Percentiles rank a stretch among this genome's conserved stretches.
Evolutionary conservation across 139 green algal species (phyloP).

Genomic region (Coccomyxa sp.): DNA sequence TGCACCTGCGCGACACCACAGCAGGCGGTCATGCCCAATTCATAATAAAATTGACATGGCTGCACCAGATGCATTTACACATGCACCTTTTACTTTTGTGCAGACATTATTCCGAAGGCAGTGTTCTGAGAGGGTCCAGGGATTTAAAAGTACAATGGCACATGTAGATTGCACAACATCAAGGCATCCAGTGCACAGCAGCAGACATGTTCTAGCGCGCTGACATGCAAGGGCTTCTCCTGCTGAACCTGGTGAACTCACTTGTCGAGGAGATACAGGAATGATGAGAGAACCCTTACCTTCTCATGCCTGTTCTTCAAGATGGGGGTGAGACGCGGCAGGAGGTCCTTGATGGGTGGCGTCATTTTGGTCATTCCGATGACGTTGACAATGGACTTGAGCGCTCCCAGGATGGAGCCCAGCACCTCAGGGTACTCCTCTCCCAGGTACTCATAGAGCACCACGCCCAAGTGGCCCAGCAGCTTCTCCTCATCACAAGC

Average conservation of each 20-base stretch:
- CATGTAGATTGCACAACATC: too few relatives aligned
- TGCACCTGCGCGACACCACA: slow-evolving; percentile 20
- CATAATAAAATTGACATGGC: background rate
- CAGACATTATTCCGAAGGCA: too few relatives aligned
- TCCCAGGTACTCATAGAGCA: slow-evolving; percentile 97
- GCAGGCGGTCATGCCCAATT: background rate
- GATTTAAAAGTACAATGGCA: too few relatives aligned
- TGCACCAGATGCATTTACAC: too few relatives aligned
- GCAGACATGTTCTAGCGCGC: too few relatives aligned
- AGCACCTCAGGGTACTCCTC: slow-evolving; percentile 96
- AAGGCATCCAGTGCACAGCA: too few relatives aligned
- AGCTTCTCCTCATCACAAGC: slow-evolving; percentile 94
- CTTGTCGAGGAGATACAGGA: too few relatives aligned
- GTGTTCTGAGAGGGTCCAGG: too few relatives aligned
- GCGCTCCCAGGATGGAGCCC: slow-evolving; percentile 91
- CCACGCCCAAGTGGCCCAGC: slow-evolving; percentile 93
- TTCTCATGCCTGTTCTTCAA: slow-evolving; percentile 94
- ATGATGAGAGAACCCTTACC: slow-evolving; percentile 12
- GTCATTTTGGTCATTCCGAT: slow-evolving; percentile 99
- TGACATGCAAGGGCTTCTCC: too few relatives aligned
- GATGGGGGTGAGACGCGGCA: slow-evolving; percentile 96
- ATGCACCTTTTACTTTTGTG: too few relatives aligned
- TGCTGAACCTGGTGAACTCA: too few relatives aligned
- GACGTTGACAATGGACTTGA: slow-evolving; percentile 96
- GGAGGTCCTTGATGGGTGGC: slow-evolving; percentile 98